These are phyloP conservation scores for Papiliotrema terrestris DNA, from an alignment of 1,284 basidiomycete species.

Conservation along the genomic window DNA sequence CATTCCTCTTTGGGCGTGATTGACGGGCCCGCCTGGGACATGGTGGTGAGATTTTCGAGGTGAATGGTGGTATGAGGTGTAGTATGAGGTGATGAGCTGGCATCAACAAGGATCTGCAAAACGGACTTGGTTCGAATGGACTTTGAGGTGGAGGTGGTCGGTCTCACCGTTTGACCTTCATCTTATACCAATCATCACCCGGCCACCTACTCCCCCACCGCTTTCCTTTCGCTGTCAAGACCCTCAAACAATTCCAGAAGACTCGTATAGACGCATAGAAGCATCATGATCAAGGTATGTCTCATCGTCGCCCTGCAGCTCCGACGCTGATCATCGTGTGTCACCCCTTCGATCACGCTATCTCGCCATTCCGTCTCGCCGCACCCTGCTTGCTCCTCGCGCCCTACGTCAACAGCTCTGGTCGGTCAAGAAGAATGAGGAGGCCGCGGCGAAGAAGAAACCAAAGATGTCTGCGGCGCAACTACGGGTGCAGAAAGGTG, in stretches of 20 bases:
- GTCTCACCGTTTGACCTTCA: neutral
- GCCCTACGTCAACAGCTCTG: conserved; percentile 65
- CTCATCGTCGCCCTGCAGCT: too few relatives aligned
- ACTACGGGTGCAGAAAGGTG: conserved; percentile 97
- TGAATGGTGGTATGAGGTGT: neutral
- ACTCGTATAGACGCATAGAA: neutral
- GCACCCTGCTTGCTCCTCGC: neutral
- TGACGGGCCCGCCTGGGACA: conserved; percentile 14
- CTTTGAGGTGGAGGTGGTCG: neutral
- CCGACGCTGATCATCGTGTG: neutral
- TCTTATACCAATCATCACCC: too few relatives aligned
- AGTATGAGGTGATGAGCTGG: neutral
- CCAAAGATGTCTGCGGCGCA: conserved; percentile 97
- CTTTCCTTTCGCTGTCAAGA: neutral
- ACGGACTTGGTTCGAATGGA: neutral
- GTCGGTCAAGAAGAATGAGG: conserved; percentile 93
- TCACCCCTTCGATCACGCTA: neutral
- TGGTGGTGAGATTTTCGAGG: neutral
- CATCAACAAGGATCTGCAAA: neutral
- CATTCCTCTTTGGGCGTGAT: conserved; percentile 14
- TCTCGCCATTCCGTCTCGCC: neutral
- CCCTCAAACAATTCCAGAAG: neutral
- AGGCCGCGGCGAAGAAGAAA: conserved; percentile 89
- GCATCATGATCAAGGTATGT: conserved; percentile 13
- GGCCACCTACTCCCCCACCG: neutral